These are phyloP conservation scores for Neofusicoccum ribis DNA, from an alignment of 2,329 filamentous ascomycete genomes.

Conservation along the genomic window DNA sequence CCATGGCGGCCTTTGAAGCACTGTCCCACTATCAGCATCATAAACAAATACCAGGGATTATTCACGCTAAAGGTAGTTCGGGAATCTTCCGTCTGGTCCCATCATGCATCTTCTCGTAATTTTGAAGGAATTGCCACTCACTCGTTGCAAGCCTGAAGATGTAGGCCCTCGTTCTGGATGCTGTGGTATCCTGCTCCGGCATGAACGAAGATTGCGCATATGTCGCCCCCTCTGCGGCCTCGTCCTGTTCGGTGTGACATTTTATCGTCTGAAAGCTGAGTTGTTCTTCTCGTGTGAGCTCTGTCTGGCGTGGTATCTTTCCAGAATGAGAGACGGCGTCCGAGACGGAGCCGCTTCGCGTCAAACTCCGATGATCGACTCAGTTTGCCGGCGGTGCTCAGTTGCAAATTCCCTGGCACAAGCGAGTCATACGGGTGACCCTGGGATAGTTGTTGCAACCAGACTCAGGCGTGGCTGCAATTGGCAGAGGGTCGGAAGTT, in stretches of 20 bases:
- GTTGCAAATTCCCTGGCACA: not conserved
- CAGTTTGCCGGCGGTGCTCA: not conserved
- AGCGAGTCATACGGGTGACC: not conserved
- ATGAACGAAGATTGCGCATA: slow-evolving; percentile 83
- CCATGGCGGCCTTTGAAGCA: slow-evolving; percentile 82
- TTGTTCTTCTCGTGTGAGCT: not conserved
- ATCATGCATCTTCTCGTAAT: no score
- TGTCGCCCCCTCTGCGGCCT: slow-evolving; percentile 8
- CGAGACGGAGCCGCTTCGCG: not conserved
- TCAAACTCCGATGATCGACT: not conserved
- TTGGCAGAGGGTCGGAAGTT: not conserved
- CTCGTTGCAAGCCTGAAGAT: slow-evolving; percentile 86
- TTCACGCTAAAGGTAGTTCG: no score
- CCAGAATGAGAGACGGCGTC: slow-evolving; percentile 7
- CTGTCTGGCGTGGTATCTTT: not conserved
- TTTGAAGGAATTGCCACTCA: slow-evolving; percentile 50
- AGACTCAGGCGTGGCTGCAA: not conserved
- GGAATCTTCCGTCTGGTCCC: no score
- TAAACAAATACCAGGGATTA: not conserved
- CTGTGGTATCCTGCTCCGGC: slow-evolving; percentile 95
- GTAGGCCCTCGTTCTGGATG: slow-evolving; percentile 76
- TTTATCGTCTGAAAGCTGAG: not conserved
- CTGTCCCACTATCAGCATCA: slow-evolving; percentile 47
- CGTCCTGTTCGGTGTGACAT: not conserved
- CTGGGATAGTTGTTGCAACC: not conserved